Evolutionary conservation across 805 yeast genomes (phyloP).

Genomic region (Torulaspora microellipsoides): DNA sequence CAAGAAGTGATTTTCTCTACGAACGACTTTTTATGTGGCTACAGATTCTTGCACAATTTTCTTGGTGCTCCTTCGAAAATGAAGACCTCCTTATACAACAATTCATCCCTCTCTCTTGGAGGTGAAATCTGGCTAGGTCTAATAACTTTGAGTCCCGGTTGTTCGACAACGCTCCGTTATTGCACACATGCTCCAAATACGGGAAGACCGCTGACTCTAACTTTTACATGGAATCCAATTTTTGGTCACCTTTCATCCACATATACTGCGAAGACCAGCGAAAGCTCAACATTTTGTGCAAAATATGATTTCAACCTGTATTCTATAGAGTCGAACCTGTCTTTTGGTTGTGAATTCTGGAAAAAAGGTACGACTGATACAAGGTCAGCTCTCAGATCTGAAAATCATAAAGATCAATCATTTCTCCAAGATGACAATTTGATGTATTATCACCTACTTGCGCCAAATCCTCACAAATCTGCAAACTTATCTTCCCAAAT

Average conservation of each 20-base stretch:
- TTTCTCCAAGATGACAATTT: constrained; percentile 6
- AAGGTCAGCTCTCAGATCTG: not conserved
- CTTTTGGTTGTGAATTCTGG: constrained; percentile 85
- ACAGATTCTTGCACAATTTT: constrained; percentile 71
- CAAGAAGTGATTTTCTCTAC: constrained; percentile 78
- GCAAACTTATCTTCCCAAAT: not conserved
- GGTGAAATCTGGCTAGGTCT: constrained; percentile 88
- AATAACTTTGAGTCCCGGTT: constrained; percentile 78
- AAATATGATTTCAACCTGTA: constrained; percentile 85
- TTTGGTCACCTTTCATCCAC: constrained; percentile 86
- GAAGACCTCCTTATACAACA: constrained; percentile 45
- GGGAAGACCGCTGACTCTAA: constrained; percentile 84
- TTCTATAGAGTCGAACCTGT: constrained; percentile 82
- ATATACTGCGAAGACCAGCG: constrained; percentile 76
- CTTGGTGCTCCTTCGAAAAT: constrained; percentile 36
- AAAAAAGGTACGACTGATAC: constrained; percentile 35
- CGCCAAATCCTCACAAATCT: constrained; percentile 5
- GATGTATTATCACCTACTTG: constrained; percentile 19
- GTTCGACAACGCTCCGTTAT: constrained; percentile 80
- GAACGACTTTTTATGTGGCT: constrained; percentile 77
- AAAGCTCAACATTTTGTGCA: constrained; percentile 71
- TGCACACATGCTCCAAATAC: constrained; percentile 81
- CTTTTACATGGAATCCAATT: constrained; percentile 82
- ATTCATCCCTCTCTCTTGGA: constrained; percentile 69
- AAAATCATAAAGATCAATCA: constrained; percentile 5